Evolutionary conservation across 805 yeast genomes (phyloP).

Genomic region (Phaffomyces thermotolerans): DNA sequence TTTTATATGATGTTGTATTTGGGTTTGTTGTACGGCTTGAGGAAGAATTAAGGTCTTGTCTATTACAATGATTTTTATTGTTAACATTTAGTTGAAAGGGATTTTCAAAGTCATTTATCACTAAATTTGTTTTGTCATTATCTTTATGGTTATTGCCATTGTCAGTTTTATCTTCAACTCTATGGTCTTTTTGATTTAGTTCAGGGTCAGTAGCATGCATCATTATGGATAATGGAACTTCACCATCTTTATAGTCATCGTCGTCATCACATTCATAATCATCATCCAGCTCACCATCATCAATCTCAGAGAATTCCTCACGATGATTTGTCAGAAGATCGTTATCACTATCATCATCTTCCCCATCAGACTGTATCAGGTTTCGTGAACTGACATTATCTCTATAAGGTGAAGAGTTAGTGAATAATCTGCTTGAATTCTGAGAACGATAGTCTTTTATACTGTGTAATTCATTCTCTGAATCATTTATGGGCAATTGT

Average conservation of each 20-base stretch:
- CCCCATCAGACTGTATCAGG: constrained; percentile 19
- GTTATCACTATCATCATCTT: constrained; percentile 7
- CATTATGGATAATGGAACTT: constrained; percentile 14
- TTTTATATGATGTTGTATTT: not conserved
- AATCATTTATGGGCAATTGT: constrained; percentile 16
- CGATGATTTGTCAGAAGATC: constrained; percentile 1
- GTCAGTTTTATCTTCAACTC: too few relatives aligned
- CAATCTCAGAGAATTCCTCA: constrained; percentile 5
- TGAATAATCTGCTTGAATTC: constrained; percentile 6
- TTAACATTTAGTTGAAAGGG: not conserved
- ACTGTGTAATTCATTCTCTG: constrained; percentile 19
- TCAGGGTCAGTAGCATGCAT: constrained; percentile 7
- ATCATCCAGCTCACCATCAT: constrained; percentile 17
- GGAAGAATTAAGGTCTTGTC: not conserved
- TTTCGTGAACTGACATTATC: not conserved
- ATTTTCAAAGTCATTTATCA: not conserved
- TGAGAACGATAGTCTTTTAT: constrained; percentile 10
- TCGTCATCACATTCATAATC: constrained; percentile 20
- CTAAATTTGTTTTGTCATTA: too few relatives aligned
- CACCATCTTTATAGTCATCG: constrained; percentile 19
- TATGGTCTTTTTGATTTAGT: not conserved
- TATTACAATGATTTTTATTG: not conserved
- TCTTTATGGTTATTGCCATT: too few relatives aligned
- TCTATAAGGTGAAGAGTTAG: not conserved
- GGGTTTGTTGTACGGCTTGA: not conserved